Percentiles rank a stretch among this genome's conserved stretches.
Conservation (phyloP, 371 early-diverging fungal genomes). For the Actinomortierella wolfii region DNA sequence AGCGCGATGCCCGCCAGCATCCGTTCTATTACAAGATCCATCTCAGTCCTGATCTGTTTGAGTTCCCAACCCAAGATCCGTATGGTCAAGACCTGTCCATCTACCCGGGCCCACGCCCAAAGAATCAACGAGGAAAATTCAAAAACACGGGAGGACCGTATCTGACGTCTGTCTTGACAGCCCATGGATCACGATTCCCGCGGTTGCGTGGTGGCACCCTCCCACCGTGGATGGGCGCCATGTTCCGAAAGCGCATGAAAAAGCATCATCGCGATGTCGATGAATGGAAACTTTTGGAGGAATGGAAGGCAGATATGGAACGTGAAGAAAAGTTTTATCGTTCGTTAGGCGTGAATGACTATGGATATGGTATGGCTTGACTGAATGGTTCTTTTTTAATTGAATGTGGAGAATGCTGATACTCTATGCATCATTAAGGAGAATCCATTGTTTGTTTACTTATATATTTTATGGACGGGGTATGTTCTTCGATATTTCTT, state of each 20-base stretch:
- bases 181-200: conserved; percentile 33
- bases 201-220: conserved; percentile 34
- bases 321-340: conserved; percentile 18
- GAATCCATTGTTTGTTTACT: too few species aligned
- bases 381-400: too few species aligned
- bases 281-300: conserved; percentile 36
- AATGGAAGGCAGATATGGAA: conserved; percentile 19
- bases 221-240: conserved; percentile 39
- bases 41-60: conserved; percentile 21
- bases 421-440: too few species aligned
- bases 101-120: conserved; percentile 18
- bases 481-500: too few species aligned
- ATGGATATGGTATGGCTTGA: conserved; percentile 28
- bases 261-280: conserved; percentile 14
- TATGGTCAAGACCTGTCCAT: conserved; percentile 19
- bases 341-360: conserved; percentile 19
- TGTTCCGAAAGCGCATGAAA: conserved; percentile 22
- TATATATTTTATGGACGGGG: too few species aligned
- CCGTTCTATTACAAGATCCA: conserved; percentile 17
- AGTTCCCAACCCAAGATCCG: conserved; percentile 8
- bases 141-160: conserved; percentile 41
- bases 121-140: conserved; percentile 33
- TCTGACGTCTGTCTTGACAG: conserved; percentile 28
- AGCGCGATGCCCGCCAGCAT: conserved; percentile 4
- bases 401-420: too few species aligned